Evolutionary conservation across 1,284 basidiomycete genomes (phyloP).

Genomic region (Puccinia triticina): DNA sequence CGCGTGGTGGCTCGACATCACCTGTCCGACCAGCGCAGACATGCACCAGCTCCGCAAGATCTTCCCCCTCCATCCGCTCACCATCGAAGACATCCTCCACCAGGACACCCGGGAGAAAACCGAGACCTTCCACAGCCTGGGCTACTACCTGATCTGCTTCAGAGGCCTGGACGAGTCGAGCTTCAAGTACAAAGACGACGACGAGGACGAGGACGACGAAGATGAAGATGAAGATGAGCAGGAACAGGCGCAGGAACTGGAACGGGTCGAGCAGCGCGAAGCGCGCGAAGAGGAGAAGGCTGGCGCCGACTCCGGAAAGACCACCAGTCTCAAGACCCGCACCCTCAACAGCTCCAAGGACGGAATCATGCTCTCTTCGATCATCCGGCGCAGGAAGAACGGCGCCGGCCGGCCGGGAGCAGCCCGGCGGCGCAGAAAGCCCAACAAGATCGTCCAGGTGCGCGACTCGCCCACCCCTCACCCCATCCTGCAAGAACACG

Average conservation of each 20-base stretch:
- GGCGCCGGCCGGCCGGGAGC: not conserved
- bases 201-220: constrained; percentile 26
- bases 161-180: constrained; percentile 72
- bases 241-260: not conserved
- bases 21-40: constrained; percentile 86
- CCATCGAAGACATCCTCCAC: constrained; percentile 92
- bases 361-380: not conserved
- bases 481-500: not conserved
- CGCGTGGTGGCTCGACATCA: constrained; percentile 91
- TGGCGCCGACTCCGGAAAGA: too few relatives aligned
- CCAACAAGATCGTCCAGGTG: not conserved
- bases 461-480: not conserved
- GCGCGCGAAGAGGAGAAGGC: not conserved
- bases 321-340: not conserved
- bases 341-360: constrained; percentile 2
- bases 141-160: constrained; percentile 91
- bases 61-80: constrained; percentile 86
- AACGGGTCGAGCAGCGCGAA: not conserved
- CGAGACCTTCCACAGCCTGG: constrained; percentile 82
- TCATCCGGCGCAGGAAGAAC: not conserved
- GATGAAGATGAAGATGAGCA: constrained; percentile 14
- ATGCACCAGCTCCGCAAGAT: constrained; percentile 86
- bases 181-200: constrained; percentile 64
- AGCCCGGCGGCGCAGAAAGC: not conserved
- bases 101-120: constrained; percentile 91